Evolutionary conservation across 2,329 filamentous ascomycete species (phyloP), one percentile per base, ranked within the genome.

Genomic region (Ceratocystis alfenasii): DNA sequence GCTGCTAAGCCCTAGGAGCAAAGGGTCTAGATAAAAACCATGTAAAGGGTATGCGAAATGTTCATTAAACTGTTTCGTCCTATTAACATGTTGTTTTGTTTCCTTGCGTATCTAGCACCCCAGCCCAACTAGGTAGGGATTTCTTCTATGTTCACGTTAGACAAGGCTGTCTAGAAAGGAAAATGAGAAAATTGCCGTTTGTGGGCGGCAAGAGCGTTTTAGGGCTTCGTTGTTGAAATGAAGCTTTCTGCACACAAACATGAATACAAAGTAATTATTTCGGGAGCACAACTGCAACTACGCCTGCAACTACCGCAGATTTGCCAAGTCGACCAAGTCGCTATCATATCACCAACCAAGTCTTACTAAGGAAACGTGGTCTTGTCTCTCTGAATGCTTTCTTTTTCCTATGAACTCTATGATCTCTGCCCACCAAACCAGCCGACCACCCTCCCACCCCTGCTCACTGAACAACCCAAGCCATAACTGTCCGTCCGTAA

Each of bases 161-260:
- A 63, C 61, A 63, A 63, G 61, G 30, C 30, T 25, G 20, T 36
- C 17, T 50, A 7, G 6, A 50, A 10, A 53, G 22, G 1, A 53
- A 53, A 20, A 25, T 28, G 36, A 53, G 12, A 59, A 59, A 59
- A 30, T 20, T 25, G 5, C 15, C 30, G 28, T 59, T 59, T 59
- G 55, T 59, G 55, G 55, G 55, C 55, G 55, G 55, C 15, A 59
- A 30, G 55, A 15, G 33, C 55, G 17, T n/a, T 15, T 59, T 59
- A 59, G 55, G 55, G 55, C 22, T 59, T 53, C 25, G 48, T 15
- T 53, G 22, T 25, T 12, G 36, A 53, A 53, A 53, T 1, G 5
- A 53, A 20, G 20, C 48, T 28, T 53, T 53, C 22, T 10, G 46
- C 46, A 48, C 46, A 48, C 22, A 28, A 22, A 28, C 20, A 10